phyloP scores from a whole-genome alignment of 1,284 basidiomycete species.

The Puccinia horiana region DNA sequence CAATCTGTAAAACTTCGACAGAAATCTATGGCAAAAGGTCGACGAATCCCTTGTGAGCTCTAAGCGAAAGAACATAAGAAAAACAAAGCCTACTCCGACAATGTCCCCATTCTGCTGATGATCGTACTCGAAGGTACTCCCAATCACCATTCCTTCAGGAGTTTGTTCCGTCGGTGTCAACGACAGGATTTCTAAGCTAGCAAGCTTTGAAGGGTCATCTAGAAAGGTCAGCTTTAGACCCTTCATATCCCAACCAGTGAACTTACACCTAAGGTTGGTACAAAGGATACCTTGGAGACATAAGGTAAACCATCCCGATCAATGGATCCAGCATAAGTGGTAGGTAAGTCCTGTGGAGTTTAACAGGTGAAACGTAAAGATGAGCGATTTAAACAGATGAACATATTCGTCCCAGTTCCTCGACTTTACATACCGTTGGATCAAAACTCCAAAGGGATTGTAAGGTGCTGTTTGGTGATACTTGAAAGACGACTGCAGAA shows the following conservation, averaged over 20 bases:
- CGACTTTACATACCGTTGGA: constrained; percentile 13
- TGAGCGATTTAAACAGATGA: neutral
- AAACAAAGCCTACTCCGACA: constrained; percentile 15
- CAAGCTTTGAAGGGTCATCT: constrained; percentile 7
- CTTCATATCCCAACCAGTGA: neutral
- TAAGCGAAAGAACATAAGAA: neutral
- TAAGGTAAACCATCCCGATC: constrained; percentile 47
- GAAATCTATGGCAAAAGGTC: constrained; percentile 32
- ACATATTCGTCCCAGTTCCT: neutral
- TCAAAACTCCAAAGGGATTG: constrained; percentile 43
- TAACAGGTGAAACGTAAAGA: neutral
- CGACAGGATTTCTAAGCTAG: constrained; percentile 38
- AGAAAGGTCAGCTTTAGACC: neutral
- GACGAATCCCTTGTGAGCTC: neutral
- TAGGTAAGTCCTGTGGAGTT: neutral
- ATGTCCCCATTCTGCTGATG: constrained; percentile 34
- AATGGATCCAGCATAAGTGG: constrained; percentile 39
- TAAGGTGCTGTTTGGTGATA: constrained; percentile 9
- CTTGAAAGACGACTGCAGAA: constrained; percentile 19
- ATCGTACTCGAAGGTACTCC: constrained; percentile 39
- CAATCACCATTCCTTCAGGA: constrained; percentile 38
- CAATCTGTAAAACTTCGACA: constrained; percentile 39
- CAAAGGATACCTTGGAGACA: constrained; percentile 35
- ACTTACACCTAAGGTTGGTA: constrained; percentile 29
- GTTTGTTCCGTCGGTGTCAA: constrained; percentile 44